Base-by-base conservation (phyloP, 23 red algal genomes). In the Agarophyton chilense region DNA sequence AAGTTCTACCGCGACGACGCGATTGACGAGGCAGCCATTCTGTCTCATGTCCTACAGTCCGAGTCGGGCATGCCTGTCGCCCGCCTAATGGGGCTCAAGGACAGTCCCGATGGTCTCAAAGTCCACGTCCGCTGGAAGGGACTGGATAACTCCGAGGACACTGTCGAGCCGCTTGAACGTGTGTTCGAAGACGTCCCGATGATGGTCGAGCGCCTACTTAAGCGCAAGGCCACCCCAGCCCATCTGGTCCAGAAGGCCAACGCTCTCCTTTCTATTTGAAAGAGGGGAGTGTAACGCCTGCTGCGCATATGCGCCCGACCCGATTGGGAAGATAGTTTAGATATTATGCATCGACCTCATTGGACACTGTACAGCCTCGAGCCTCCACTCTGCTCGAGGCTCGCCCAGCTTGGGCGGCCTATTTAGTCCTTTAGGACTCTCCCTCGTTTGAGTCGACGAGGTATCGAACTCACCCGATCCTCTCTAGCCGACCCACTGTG, bases 1-100 rank as follows among this genome's bases (percentile, higher is more conserved):
- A 81, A 81, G 76, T 81, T 81, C 25, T 81, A 81, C 44, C 34
- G 11, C 26, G 76, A 81, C 52, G 45, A 52, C 52, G 52, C 33
- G 44, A 11, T 81, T 9, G 52, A 81, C n/a, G 25, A 81, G 28
- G 7, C 9, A 5, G 34, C 56, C 6, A 52, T 56, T 11, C 5
- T 36, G 11, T 4, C 5, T 17, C 45, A 56, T 42, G 76, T 56
- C 8, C 14, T 40, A 10, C 45, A 81, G 16, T 56, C 45, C 19
- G 52, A 52, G 29, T 10, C 24, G 29, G 45, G 52, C 52, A 81
- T 56, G 45, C 33, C 52, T 42, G 76, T 81, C 29, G 14, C 44
- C 22, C 45, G 52, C 6, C 76, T 81, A 7, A 38, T 52, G 47
- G 21, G 56, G 5, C 17, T 81, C 9, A 4, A 40, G 14, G 76